phyloP scores from a whole-genome alignment of 164 flowering plant genomes.

The Aristolochia fimbriata region DNA sequence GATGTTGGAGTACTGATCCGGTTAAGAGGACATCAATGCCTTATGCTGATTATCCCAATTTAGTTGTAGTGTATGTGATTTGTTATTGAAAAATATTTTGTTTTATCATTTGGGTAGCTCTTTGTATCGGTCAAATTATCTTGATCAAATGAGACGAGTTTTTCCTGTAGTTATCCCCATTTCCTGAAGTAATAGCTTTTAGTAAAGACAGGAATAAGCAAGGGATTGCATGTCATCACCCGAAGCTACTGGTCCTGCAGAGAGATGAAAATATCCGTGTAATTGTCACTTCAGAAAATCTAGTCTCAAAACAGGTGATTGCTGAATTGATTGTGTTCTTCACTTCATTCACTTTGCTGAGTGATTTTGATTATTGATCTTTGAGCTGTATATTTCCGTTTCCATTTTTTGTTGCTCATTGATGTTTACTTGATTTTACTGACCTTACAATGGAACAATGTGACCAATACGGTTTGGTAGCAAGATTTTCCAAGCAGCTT shows the following conservation, averaged over 20 bases:
- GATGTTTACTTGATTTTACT: background rate
- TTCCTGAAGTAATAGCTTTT: conserved; percentile 79
- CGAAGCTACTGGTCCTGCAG: conserved; percentile 71
- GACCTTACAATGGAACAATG: conserved; percentile 58
- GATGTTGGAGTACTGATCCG: conserved; percentile 70
- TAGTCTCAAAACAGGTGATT: conserved; percentile 72
- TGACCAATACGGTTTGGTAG: conserved; percentile 96
- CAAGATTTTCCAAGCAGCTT: conserved; percentile 76
- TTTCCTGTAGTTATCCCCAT: conserved; percentile 58
- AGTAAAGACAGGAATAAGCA: conserved; percentile 56
- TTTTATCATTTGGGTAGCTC: background rate
- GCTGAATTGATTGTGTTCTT: background rate
- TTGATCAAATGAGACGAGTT: conserved; percentile 3
- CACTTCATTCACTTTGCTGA: background rate
- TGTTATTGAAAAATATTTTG: background rate
- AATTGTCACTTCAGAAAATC: conserved; percentile 77
- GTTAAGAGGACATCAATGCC: conserved; percentile 53
- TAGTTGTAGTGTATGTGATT: conserved; percentile 62
- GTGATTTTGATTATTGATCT: background rate
- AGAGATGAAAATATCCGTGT: conserved; percentile 70
- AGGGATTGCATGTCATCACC: conserved; percentile 95
- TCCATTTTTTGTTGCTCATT: background rate
- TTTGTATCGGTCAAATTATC: background rate
- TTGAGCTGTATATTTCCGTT: background rate
- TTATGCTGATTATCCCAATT: conserved; percentile 54